Conservation (phyloP, 805 yeast genomes). For the Myxozyma geophila region DNA sequence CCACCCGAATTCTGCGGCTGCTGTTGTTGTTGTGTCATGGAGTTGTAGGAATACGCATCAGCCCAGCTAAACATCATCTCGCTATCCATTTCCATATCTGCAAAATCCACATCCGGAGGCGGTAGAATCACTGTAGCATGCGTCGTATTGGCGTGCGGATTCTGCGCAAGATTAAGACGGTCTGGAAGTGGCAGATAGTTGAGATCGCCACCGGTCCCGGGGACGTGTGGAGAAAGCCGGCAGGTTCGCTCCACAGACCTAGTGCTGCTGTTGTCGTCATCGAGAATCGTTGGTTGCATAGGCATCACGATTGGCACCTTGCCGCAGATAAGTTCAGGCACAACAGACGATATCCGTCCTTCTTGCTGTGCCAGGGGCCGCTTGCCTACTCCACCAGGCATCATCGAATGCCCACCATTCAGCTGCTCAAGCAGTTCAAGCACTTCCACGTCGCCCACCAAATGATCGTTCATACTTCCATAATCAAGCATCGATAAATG, state of each 20-base stretch:
- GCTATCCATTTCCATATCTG: conserved; percentile 22
- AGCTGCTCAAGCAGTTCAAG: conserved; percentile 16
- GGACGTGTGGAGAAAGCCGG: conserved; percentile 3
- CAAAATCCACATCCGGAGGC: conserved; percentile 24
- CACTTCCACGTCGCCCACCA: conserved; percentile 11
- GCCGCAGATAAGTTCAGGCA: conserved; percentile 22
- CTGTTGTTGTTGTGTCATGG: background rate
- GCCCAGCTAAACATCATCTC: conserved; percentile 28
- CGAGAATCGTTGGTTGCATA: conserved; percentile 9
- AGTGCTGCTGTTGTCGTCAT: background rate
- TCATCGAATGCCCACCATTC: background rate
- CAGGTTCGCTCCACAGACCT: background rate
- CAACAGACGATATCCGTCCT: conserved; percentile 4
- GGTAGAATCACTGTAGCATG: conserved; percentile 25
- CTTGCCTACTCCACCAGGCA: background rate
- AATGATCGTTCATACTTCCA: background rate
- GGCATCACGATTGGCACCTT: conserved; percentile 20
- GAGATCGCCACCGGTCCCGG: conserved; percentile 9
- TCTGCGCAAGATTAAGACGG: conserved; percentile 8
- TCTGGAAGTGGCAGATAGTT: conserved; percentile 3
- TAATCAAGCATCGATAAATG: conserved; percentile 1
- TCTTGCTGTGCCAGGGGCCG: conserved; percentile 6
- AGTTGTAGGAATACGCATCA: conserved; percentile 14
- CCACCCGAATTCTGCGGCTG: background rate
- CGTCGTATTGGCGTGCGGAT: conserved; percentile 22